Conservation (phyloP, 495 filamentous ascomycete genomes). For the Neurospora tetraspora region DNA sequence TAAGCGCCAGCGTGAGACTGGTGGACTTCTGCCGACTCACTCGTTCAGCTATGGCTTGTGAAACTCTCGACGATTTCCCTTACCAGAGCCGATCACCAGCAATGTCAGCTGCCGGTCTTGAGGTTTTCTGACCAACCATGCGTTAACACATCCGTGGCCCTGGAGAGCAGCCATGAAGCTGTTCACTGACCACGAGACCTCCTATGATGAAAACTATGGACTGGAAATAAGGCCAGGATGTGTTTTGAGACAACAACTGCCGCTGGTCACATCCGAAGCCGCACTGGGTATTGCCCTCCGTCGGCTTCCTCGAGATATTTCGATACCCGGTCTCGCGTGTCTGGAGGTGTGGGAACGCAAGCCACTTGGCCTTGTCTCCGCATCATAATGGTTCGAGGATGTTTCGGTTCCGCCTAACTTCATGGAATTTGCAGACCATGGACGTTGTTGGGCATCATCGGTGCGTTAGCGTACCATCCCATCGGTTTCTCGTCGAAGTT, state of each 20-base stretch:
- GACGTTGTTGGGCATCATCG: constrained; percentile 1
- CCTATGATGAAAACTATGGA: background rate
- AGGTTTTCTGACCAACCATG: constrained; percentile 1
- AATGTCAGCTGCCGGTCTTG: background rate
- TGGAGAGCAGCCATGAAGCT: background rate
- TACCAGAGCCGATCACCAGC: background rate
- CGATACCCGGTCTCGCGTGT: background rate
- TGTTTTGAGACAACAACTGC: background rate
- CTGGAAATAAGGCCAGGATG: background rate
- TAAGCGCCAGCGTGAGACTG: background rate
- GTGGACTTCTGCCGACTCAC: background rate
- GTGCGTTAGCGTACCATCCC: background rate
- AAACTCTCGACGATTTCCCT: background rate
- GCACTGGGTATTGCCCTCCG: background rate
- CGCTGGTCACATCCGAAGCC: background rate
- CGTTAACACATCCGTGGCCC: constrained; percentile 2
- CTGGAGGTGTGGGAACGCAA: background rate
- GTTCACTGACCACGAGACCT: background rate
- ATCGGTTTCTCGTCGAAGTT: background rate
- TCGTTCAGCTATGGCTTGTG: background rate
- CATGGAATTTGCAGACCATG: background rate
- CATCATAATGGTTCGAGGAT: background rate
- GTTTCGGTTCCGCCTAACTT: background rate
- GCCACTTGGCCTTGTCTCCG: background rate
- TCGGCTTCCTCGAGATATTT: background rate